These are phyloP conservation scores for Ascochyta rabiei DNA, from an alignment of 2,329 filamentous ascomycete species.

Conservation along the genomic window DNA sequence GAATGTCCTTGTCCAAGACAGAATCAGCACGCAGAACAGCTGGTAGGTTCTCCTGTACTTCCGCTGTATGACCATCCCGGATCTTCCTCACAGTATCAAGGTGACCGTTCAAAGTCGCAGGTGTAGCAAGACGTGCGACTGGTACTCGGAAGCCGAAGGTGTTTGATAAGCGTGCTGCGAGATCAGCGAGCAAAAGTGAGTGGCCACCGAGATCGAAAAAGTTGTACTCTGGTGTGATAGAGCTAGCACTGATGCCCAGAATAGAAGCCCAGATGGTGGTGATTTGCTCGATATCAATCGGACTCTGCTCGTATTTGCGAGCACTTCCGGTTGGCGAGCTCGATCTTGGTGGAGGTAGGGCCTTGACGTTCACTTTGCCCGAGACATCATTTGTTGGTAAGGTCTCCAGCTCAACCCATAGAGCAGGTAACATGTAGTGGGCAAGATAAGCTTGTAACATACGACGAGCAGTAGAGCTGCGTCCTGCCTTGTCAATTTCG, in stretches of 20 bases:
- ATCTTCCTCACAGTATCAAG: slow-evolving; percentile 72
- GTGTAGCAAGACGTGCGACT: slow-evolving; percentile 72
- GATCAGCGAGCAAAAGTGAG: slow-evolving; percentile 76
- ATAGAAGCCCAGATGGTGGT: slow-evolving; percentile 74
- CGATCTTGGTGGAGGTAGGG: slow-evolving; percentile 65
- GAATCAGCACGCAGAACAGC: slow-evolving; percentile 71
- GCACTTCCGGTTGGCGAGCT: slow-evolving; percentile 56
- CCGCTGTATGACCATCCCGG: slow-evolving; percentile 73
- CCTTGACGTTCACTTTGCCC: slow-evolving; percentile 77
- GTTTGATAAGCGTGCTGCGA: slow-evolving; percentile 72
- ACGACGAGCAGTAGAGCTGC: slow-evolving; percentile 71
- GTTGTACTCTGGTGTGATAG: slow-evolving; percentile 72
- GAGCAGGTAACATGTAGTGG: slow-evolving; percentile 81
- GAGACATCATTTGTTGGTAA: slow-evolving; percentile 79
- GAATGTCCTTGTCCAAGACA: slow-evolving; percentile 71
- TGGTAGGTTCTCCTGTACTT: slow-evolving; percentile 76
- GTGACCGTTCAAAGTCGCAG: slow-evolving; percentile 74
- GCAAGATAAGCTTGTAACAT: slow-evolving; percentile 70
- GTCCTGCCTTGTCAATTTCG: slow-evolving; percentile 72
- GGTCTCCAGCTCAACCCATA: slow-evolving; percentile 75
- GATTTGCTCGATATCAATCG: slow-evolving; percentile 70
- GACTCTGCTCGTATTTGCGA: slow-evolving; percentile 62
- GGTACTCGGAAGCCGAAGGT: slow-evolving; percentile 76
- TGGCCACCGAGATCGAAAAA: slow-evolving; percentile 85
- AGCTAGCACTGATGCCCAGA: slow-evolving; percentile 66